These are phyloP conservation scores for Leccinum disarticulatum DNA, from an alignment of 768 basidiomycete species.

Conservation along the genomic window DNA sequence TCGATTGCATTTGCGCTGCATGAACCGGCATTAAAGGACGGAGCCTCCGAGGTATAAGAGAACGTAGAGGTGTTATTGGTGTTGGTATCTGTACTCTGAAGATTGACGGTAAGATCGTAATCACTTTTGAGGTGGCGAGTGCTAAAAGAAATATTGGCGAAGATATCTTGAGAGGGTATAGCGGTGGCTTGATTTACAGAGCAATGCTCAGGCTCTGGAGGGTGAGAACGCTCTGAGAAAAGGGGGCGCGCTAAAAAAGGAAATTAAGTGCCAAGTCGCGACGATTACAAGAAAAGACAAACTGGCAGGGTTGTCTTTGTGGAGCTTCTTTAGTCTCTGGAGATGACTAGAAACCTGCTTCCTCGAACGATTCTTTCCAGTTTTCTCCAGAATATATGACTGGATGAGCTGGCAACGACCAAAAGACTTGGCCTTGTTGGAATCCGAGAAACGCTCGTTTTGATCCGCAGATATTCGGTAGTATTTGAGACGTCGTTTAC, in stretches of 20 bases:
- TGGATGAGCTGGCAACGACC: conserved; percentile 42
- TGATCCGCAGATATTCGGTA: conserved; percentile 23
- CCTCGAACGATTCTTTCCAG: conserved; percentile 38
- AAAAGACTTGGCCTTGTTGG: conserved; percentile 29
- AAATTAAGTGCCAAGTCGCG: background rate
- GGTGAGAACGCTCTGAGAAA: conserved; percentile 25
- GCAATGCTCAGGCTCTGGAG: conserved; percentile 12
- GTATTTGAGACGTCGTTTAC: conserved; percentile 37
- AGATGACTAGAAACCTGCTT: conserved; percentile 43
- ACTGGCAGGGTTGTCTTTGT: conserved; percentile 34
- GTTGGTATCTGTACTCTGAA: conserved; percentile 3
- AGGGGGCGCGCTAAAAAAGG: conserved; percentile 22
- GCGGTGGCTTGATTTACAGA: conserved; percentile 1
- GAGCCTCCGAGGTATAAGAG: conserved; percentile 8
- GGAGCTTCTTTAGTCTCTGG: conserved; percentile 37
- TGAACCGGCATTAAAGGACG: conserved; percentile 1
- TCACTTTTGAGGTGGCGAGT: conserved; percentile 17
- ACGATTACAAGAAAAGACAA: conserved; percentile 14
- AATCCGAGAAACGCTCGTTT: conserved; percentile 8
- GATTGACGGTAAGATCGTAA: conserved; percentile 5
- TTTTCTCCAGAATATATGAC: conserved; percentile 38
- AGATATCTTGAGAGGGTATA: conserved; percentile 12
- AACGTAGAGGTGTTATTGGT: conserved; percentile 1
- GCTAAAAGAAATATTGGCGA: conserved; percentile 6
- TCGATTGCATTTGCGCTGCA: background rate